Evolutionary conservation across 78 protist species (phyloP).

Genomic region (Diacronema lutheri): DNA sequence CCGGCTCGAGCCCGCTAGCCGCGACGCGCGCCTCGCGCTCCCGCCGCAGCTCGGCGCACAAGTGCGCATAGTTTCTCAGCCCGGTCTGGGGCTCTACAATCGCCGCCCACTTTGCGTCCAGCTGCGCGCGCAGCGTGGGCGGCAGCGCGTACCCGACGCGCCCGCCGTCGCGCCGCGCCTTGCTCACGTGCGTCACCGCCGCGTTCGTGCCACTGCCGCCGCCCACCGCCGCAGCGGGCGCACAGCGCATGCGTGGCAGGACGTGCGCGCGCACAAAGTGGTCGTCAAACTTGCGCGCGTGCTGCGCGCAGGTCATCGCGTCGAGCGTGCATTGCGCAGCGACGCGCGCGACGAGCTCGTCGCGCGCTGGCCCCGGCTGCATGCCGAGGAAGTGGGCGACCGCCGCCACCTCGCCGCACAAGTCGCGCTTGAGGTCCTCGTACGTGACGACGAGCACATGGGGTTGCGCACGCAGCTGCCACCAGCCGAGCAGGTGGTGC

Average conservation of each 20-base stretch:
- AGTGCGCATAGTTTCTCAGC: not conserved
- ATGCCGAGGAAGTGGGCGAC: not conserved
- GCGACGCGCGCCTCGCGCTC: too few species aligned
- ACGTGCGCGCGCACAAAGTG: not conserved
- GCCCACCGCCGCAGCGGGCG: not conserved
- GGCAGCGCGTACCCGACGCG: not conserved
- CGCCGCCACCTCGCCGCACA: not conserved
- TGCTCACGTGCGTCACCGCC: too few species aligned
- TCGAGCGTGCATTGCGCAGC: too few species aligned
- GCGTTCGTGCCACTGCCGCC: too few species aligned
- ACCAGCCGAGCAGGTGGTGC: not conserved
- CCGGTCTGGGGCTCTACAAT: not conserved
- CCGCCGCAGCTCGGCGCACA: too few species aligned
- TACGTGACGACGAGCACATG: not conserved
- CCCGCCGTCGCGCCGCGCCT: not conserved
- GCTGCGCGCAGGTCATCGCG: too few species aligned
- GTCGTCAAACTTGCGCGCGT: conserved; percentile 4
- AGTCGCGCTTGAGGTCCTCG: not conserved
- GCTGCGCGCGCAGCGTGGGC: not conserved
- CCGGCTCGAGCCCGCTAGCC: too few species aligned
- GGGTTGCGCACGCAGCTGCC: not conserved
- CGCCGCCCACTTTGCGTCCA: not conserved
- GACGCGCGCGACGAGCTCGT: too few species aligned
- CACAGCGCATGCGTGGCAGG: not conserved
- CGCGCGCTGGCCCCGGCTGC: too few species aligned